Evolutionary conservation across 1,284 basidiomycete species (phyloP).

Genomic region (Ustilago xerochloae): DNA sequence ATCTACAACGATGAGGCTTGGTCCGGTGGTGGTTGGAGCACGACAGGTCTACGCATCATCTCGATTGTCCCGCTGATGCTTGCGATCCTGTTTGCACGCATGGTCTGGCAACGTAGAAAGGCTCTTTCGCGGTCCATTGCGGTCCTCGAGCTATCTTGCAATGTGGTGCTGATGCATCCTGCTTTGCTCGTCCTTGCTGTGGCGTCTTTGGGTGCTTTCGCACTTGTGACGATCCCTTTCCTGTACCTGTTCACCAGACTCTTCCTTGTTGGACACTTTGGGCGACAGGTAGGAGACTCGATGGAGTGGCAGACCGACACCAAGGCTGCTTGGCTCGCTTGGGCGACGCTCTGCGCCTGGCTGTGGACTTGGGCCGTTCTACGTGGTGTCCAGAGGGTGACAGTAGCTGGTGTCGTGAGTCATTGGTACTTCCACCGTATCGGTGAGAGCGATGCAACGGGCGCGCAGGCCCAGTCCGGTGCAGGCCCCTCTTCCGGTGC

Average conservation of each 20-base stretch:
- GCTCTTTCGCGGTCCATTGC: constrained; percentile 75
- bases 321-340: constrained; percentile 86
- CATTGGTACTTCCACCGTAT: constrained; percentile 84
- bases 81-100: constrained; percentile 78
- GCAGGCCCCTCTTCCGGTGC: constrained; percentile 5
- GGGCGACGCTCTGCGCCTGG: constrained; percentile 78
- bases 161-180: constrained; percentile 80
- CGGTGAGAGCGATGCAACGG: constrained; percentile 13
- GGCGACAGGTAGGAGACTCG: constrained; percentile 37
- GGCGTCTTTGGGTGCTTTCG: constrained; percentile 77
- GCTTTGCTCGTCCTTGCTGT: constrained; percentile 84
- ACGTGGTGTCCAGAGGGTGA: constrained; percentile 81
- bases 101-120: constrained; percentile 77
- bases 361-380: constrained; percentile 91
- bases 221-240: constrained; percentile 84
- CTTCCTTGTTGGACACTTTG: constrained; percentile 70
- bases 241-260: constrained; percentile 80
- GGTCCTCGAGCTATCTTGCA: constrained; percentile 82
- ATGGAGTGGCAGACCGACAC: constrained; percentile 79
- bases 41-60: constrained; percentile 83
- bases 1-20: constrained; percentile 79
- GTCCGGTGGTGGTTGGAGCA: constrained; percentile 80
- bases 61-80: constrained; percentile 79
- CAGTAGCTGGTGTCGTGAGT: constrained; percentile 84
- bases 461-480: background rate